Evolutionary conservation across 495 filamentous ascomycete species (phyloP).

Genomic region (Penicillium argentinense): DNA sequence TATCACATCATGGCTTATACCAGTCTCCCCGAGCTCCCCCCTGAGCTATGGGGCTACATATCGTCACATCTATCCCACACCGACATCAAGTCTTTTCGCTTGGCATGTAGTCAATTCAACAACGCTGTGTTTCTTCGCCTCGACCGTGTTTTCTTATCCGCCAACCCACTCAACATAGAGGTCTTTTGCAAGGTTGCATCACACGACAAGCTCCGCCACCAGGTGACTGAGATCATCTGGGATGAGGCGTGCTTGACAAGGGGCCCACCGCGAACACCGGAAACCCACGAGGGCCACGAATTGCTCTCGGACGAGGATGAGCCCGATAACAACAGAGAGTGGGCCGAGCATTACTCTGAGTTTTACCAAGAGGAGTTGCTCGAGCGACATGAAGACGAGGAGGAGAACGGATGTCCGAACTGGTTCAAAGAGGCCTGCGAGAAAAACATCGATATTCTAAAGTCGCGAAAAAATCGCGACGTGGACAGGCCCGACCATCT

Average conservation of each 20-base stretch:
- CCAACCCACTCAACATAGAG: constrained; percentile 22
- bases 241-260: constrained; percentile 23
- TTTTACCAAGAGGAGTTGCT: too few relatives aligned
- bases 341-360: too few relatives aligned
- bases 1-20: too few relatives aligned
- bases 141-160: constrained; percentile 24
- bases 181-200: constrained; percentile 30
- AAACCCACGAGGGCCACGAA: too few relatives aligned
- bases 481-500: too few relatives aligned
- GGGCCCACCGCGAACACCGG: constrained; percentile 1
- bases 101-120: constrained; percentile 16
- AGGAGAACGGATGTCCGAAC: constrained; percentile 10
- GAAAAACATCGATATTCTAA: constrained; percentile 5
- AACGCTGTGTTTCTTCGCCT: constrained; percentile 17
- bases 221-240: constrained; percentile 30
- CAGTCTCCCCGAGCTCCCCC: too few relatives aligned
- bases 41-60: too few relatives aligned
- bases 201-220: constrained; percentile 16
- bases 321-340: too few relatives aligned
- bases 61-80: not conserved
- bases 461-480: not conserved
- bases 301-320: too few relatives aligned
- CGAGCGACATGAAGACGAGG: not conserved
- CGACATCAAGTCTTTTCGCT: constrained; percentile 25
- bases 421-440: constrained; percentile 13